Base-by-base conservation (phyloP, 148 eudicot species). In the Rhododendron molle region DNA sequence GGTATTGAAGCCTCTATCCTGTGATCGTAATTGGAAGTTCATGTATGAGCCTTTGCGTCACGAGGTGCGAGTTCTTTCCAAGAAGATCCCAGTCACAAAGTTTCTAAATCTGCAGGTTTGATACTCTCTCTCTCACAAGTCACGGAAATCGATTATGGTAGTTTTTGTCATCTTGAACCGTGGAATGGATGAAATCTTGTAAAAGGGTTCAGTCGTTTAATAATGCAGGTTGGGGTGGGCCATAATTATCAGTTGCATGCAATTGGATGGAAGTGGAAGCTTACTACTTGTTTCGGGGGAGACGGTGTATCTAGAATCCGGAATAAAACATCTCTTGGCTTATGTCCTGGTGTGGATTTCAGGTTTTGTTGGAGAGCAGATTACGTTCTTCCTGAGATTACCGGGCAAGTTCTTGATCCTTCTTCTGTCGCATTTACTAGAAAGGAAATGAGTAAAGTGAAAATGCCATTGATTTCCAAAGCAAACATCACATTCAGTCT, bases 311-410 rank as follows among this genome's bases (percentile, higher is more conserved):
- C 99, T 85, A 89, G 96, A 83, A 96, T 96, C 49, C 90, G 92
- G 84, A 95, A 96, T 83, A 96, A 96, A 85, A 95, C 99, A 52
- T 88, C 93, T 18, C 87, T 96, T 87, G 96, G 96, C 58, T 78
- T 95, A 86, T 91, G 94, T 86, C 97, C 98, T 32, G 97, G 97
- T 77, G 89, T 95, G 81, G 99, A 95, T 90, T 89, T 96, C n/a
- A 93, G 99, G 80, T 96, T 96, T 86, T 95, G 97, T 56, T 96
- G 99, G 99, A 93, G 91, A 88, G 99, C 99, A 5, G 98, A 96
- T 85, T 96, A 93, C 86, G 94, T 93, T 91, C 94, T 96, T 86
- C 99, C 99, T 21, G 97, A 94, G 88, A 65, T 96, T 85, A 94
- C 94, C 9, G 99, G 99, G 98, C 90, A 89, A 91, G 91, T 86